phyloP scores from a whole-genome alignment of 768 basidiomycete species.

The Lentinula sp. region DNA sequence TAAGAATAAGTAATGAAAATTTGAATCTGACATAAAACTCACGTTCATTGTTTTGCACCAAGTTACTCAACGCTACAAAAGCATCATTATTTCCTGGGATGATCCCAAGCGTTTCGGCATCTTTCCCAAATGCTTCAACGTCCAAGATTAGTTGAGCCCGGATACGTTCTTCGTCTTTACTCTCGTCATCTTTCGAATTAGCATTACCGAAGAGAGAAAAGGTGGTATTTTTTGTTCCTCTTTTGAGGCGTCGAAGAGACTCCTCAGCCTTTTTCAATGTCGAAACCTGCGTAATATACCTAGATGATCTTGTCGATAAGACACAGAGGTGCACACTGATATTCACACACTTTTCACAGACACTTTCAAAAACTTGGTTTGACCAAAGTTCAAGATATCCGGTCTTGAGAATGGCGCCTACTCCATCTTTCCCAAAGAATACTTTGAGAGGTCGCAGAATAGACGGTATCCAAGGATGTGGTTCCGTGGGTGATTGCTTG shows the following conservation, averaged over 20 bases:
- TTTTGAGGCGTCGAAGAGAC: slow-evolving; percentile 79
- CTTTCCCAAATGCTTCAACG: slow-evolving; percentile 76
- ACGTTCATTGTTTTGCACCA: slow-evolving; percentile 46
- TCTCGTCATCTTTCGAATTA: slow-evolving; percentile 45
- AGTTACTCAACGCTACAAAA: slow-evolving; percentile 50
- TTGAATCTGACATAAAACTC: slow-evolving; percentile 5
- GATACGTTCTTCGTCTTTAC: slow-evolving; percentile 85
- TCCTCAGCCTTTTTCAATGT: slow-evolving; percentile 93
- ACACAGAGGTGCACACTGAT: background rate
- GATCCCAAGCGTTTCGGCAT: slow-evolving; percentile 67
- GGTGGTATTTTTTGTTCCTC: slow-evolving; percentile 60
- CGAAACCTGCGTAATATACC: slow-evolving; percentile 75
- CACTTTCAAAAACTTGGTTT: slow-evolving; percentile 63
- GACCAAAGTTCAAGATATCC: slow-evolving; percentile 44
- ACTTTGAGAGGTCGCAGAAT: slow-evolving; percentile 76
- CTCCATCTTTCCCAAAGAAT: slow-evolving; percentile 65
- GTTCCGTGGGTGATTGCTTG: slow-evolving; percentile 64
- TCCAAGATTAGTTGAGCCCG: slow-evolving; percentile 79
- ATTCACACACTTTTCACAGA: slow-evolving; percentile 51
- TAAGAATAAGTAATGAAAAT: background rate
- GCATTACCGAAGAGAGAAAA: slow-evolving; percentile 75
- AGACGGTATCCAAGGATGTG: slow-evolving; percentile 80
- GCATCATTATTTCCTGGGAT: slow-evolving; percentile 45
- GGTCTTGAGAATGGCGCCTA: slow-evolving; percentile 53
- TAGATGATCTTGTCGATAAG: slow-evolving; percentile 17